Evolutionary conservation across 2,329 filamentous ascomycete species (phyloP).

Genomic region (Sclerotinia nivalis): DNA sequence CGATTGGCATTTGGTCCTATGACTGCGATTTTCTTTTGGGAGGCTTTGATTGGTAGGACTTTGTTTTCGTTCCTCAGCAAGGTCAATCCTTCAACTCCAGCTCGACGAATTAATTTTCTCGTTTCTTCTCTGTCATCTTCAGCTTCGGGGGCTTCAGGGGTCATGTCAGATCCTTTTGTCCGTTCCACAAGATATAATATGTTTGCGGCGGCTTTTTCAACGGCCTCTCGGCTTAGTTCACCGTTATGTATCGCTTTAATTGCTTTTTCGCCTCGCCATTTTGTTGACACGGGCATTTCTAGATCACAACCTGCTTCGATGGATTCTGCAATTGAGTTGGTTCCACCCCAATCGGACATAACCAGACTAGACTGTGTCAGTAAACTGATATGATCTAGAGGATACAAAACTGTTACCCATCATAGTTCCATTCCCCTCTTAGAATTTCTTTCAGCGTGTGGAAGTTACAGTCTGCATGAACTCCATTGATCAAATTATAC

Average conservation of each 20-base stretch:
- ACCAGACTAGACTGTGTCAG: slow-evolving; percentile 47
- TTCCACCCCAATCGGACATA: slow-evolving; percentile 60
- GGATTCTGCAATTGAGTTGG: slow-evolving; percentile 57
- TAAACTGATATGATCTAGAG: neutral
- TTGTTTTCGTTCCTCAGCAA: slow-evolving; percentile 63
- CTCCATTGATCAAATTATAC: slow-evolving; percentile 67
- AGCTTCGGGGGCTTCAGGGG: slow-evolving; percentile 56
- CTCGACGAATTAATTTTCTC: slow-evolving; percentile 58
- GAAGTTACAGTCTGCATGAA: slow-evolving; percentile 59
- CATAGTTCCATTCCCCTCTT: slow-evolving; percentile 62
- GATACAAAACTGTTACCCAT: slow-evolving; percentile 48
- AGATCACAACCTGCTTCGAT: slow-evolving; percentile 58
- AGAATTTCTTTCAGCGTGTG: slow-evolving; percentile 58
- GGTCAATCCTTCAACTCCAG: slow-evolving; percentile 62
- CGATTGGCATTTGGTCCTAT: slow-evolving; percentile 69
- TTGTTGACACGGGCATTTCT: slow-evolving; percentile 58
- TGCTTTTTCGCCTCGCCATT: slow-evolving; percentile 59
- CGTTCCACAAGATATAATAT: slow-evolving; percentile 61
- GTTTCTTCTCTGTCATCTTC: slow-evolving; percentile 60
- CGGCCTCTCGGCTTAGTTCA: slow-evolving; percentile 48
- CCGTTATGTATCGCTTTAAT: slow-evolving; percentile 54
- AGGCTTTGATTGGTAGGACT: slow-evolving; percentile 58
- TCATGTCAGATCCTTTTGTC: slow-evolving; percentile 60
- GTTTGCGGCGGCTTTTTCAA: slow-evolving; percentile 61
- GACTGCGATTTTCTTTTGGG: slow-evolving; percentile 60